These are phyloP conservation scores for Dryas octopetala DNA, from an alignment of 306 rosid genomes.

Conservation along the genomic window DNA sequence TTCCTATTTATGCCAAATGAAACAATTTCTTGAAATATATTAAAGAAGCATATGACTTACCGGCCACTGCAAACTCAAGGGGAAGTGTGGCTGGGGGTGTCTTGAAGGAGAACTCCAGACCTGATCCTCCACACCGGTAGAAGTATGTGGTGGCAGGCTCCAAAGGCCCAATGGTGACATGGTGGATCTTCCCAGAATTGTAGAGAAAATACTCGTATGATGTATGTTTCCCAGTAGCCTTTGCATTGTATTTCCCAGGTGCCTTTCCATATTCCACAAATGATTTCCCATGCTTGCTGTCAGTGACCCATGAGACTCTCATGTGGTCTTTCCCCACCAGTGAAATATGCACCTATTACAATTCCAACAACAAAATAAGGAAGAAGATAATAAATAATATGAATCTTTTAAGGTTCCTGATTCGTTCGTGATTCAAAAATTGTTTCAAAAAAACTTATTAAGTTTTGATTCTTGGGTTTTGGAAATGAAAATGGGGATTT, in stretches of 20 bases:
- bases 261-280: slow-evolving; percentile 40
- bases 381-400: neutral
- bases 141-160: slow-evolving; percentile 36
- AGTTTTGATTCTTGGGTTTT: no score
- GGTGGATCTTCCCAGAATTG: slow-evolving; percentile 46
- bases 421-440: no score
- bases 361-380: neutral
- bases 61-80: slow-evolving; percentile 60
- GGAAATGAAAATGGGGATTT: no score
- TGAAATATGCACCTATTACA: slow-evolving; percentile 64
- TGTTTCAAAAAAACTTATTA: no score
- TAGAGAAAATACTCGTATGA: slow-evolving; percentile 35
- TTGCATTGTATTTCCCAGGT: slow-evolving; percentile 24
- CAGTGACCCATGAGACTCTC: slow-evolving; percentile 77
- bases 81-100: slow-evolving; percentile 61
- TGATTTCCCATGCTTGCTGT: slow-evolving; percentile 29
- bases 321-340: slow-evolving; percentile 58
- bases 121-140: slow-evolving; percentile 43
- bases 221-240: slow-evolving; percentile 32
- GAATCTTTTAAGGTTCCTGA: no score
- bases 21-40: no score
- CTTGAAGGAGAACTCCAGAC: slow-evolving; percentile 62
- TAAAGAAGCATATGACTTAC: slow-evolving; percentile 34
- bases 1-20: no score
- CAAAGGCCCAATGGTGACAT: slow-evolving; percentile 42